Base-by-base conservation (phyloP, 2,329 filamentous ascomycete genomes). In the Ilyonectria robusta region DNA sequence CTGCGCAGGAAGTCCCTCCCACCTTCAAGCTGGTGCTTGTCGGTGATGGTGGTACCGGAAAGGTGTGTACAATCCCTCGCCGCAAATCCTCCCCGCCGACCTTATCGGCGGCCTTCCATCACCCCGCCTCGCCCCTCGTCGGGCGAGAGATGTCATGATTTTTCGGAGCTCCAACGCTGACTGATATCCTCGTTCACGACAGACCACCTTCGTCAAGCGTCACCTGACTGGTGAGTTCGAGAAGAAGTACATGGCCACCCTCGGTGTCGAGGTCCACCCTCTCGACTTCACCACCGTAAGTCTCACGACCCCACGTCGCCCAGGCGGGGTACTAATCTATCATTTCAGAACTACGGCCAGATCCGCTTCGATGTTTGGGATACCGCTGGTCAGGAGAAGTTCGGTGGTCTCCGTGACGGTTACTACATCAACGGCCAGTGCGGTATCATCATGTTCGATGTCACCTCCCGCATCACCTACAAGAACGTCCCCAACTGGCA, bases 401-500 rank as follows among this genome's bases (percentile, higher is more conserved):
- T 99, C 76, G 95, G 95, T 85, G 95, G 95, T 89, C 94, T 99
- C 80, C 94, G 95, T 88, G 95, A 99, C 86, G 95, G 95, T 78
- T 99, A 99, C 92, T 99, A 99, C 89, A 99, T 99, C 90, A 98
- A 98, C 88, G 95, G 95, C 81, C 95, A 98, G 87, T 98, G 95
- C 85, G 95, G 96, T 87, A 98, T 99, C 89, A 98, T 99, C 92
- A 99, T 99, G 95, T 99, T 99, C 85, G 95, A 99, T 85, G 95
- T 99, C 76, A 98, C 96, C 72, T 98, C 95, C 77, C 94, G 96
- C 82, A 98, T 99, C 84, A 99, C 96, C 84, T 99, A 99, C 93
- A 99, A 99, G 93, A 99, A 99, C 89, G 96, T 99, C 73, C 96
- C 96, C 87, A 98, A 98, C 93, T 99, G 96, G 96, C 96, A 99